These are phyloP conservation scores for Hyphopichia fennica DNA, from an alignment of 1,139 yeast species.

Conservation along the genomic window DNA sequence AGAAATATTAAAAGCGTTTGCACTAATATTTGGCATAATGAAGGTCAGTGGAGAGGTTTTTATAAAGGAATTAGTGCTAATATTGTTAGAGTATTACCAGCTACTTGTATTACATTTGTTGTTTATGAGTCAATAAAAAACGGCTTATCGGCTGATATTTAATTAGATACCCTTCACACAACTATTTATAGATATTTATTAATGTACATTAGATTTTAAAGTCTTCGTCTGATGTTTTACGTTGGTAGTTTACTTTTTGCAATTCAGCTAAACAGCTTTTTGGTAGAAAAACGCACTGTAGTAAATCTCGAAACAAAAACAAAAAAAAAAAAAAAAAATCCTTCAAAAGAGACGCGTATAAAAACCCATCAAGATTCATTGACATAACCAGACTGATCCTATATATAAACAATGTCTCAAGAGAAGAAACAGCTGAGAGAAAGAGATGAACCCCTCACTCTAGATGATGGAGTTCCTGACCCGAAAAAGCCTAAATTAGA, in stretches of 20 bases:
- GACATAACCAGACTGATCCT: no score
- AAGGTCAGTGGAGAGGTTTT: constrained; percentile 59
- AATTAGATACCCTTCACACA: not conserved
- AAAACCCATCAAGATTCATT: no score
- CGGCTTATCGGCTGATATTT: constrained; percentile 3
- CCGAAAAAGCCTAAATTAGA: not conserved
- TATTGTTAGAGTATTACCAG: constrained; percentile 65
- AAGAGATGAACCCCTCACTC: no score
- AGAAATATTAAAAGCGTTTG: constrained; percentile 21
- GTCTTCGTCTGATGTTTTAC: no score
- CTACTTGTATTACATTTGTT: constrained; percentile 69
- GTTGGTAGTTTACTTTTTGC: no score
- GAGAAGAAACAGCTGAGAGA: no score
- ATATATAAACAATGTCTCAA: no score
- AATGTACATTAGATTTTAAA: not conserved
- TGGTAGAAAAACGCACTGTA: not conserved
- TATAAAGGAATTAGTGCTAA: constrained; percentile 75
- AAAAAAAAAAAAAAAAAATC: not conserved
- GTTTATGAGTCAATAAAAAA: constrained; percentile 55
- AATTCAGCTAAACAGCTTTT: no score
- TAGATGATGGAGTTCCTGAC: no score
- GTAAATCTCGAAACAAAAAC: not conserved
- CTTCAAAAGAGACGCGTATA: not conserved
- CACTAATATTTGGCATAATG: constrained; percentile 28
- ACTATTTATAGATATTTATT: not conserved